phyloP scores from a whole-genome alignment of 176 grass and related monocot genomes.

The Paspalum vaginatum region DNA sequence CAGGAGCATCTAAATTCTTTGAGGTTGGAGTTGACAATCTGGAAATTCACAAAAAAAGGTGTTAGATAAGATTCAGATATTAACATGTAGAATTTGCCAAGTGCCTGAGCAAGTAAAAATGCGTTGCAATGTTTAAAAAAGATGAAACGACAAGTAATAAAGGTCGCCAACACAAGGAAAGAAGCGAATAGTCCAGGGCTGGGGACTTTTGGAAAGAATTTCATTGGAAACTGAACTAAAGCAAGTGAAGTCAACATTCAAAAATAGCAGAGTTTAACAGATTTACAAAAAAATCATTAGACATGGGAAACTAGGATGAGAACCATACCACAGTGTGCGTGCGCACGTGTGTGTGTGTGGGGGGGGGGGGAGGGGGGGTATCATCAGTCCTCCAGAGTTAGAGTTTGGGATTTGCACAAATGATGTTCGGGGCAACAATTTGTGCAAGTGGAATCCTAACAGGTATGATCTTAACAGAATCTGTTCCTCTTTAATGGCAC shows the following conservation, averaged over 20 bases:
- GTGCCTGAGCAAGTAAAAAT: conserved; percentile 21
- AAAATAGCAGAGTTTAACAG: background rate
- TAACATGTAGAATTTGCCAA: conserved; percentile 4
- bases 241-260: background rate
- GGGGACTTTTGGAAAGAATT: background rate
- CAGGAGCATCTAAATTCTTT: conserved; percentile 8
- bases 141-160: background rate
- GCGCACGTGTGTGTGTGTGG: background rate
- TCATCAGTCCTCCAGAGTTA: background rate
- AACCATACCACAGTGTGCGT: background rate
- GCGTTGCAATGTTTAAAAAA: background rate
- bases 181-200: background rate
- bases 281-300: background rate
- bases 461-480: background rate
- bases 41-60: background rate
- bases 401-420: background rate
- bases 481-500: background rate
- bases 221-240: background rate
- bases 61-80: conserved; percentile 33
- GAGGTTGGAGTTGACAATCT: conserved; percentile 9
- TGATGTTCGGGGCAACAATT: background rate
- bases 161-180: background rate
- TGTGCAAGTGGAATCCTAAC: background rate
- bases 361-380: background rate
- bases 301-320: background rate